phyloP scores from a whole-genome alignment of 2,329 filamentous ascomycete genomes.

The Penicillium hesseltinei region DNA sequence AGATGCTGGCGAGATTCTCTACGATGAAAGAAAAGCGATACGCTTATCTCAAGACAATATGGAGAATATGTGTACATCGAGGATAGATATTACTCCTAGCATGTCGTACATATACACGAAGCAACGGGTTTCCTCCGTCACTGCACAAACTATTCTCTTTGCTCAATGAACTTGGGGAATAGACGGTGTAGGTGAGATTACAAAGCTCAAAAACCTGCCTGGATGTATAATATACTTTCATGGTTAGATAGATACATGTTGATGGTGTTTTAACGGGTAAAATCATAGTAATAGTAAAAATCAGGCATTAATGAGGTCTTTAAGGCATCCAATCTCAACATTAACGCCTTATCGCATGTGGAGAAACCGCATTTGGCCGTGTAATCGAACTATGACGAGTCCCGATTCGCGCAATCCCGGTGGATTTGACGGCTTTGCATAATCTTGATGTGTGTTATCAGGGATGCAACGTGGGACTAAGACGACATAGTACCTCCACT shows the following conservation, averaged over 20 bases:
- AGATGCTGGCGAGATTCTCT: not conserved
- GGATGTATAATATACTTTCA: no score
- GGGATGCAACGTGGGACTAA: not conserved
- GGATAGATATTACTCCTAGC: not conserved
- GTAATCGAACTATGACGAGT: constrained; percentile 1
- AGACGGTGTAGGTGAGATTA: not conserved
- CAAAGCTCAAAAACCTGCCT: not conserved
- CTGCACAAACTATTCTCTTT: not conserved
- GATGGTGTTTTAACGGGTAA: no score
- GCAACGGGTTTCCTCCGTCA: not conserved
- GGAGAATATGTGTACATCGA: not conserved
- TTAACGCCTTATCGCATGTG: constrained; percentile 1
- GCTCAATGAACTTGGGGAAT: not conserved
- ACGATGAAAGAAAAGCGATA: not conserved
- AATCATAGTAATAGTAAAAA: no score
- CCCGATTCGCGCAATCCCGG: not conserved
- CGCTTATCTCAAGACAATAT: not conserved
- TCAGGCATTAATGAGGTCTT: not conserved
- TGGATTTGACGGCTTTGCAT: not conserved
- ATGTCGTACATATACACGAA: not conserved
- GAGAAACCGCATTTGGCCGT: not conserved
- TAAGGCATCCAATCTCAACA: not conserved
- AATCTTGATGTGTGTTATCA: not conserved
- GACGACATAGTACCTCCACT: not conserved
- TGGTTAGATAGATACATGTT: no score